A percentile compares a stretch with the other conserved stretches of the same genome.
Evolutionary conservation across 768 basidiomycete genomes (phyloP).

Genomic region (Mycena venus): DNA sequence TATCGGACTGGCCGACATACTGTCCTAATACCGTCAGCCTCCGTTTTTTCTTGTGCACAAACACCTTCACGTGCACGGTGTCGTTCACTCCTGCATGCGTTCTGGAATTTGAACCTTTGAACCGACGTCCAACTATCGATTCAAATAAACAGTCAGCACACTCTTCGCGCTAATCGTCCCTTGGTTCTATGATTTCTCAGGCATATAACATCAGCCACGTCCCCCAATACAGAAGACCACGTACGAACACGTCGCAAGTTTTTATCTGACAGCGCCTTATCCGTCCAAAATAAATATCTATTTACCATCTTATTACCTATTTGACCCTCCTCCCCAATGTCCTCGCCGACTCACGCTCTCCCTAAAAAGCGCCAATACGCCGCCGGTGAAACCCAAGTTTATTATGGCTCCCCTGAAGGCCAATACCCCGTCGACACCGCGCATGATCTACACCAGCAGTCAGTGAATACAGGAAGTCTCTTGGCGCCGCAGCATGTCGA

Average conservation of each 20-base stretch:
- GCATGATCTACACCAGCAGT: slow-evolving; percentile 2
- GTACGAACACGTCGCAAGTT: slow-evolving; percentile 1
- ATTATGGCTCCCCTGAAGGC: slow-evolving; percentile 49
- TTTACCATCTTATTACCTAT: background rate
- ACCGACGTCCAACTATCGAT: background rate
- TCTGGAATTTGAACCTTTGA: background rate
- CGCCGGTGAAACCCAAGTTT: slow-evolving; percentile 67
- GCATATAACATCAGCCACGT: background rate
- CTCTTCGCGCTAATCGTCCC: background rate
- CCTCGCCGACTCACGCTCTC: background rate
- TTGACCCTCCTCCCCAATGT: background rate
- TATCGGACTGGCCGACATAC: background rate
- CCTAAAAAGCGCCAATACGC: slow-evolving; percentile 69
- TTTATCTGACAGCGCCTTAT: background rate
- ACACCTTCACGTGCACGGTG: background rate
- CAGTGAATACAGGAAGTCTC: slow-evolving; percentile 49
- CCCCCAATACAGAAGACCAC: background rate
- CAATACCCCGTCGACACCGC: slow-evolving; percentile 25
- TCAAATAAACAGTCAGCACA: background rate
- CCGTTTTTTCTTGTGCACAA: background rate
- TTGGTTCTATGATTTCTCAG: background rate
- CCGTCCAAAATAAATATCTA: background rate
- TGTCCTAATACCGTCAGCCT: background rate
- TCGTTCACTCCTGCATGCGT: background rate
- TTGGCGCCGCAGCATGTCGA: slow-evolving; percentile 66